A percentile compares a stretch with the other conserved stretches of the same genome.
Evolutionary conservation across 306 rosid genomes (phyloP).

Genomic region (Adenanthera pavonina): DNA sequence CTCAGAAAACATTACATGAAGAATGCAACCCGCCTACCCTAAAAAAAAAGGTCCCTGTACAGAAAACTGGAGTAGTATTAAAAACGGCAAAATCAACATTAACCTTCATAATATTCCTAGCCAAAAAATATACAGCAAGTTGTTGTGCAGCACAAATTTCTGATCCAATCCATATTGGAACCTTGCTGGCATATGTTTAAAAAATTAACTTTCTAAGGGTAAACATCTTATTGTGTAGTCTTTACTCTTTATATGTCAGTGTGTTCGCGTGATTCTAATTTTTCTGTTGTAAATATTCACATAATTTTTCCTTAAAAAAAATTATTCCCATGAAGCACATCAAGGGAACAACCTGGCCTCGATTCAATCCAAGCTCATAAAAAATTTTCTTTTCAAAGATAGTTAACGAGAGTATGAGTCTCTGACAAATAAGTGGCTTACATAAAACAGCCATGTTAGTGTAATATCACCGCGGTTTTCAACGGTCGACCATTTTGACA

Average conservation of each 20-base stretch:
- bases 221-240: not conserved
- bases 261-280: not conserved
- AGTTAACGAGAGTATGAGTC: not conserved
- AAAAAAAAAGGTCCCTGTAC: too few species aligned
- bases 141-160: too few species aligned
- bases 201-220: not conserved
- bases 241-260: too few species aligned
- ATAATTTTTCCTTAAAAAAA: not conserved
- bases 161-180: not conserved
- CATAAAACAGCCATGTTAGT: not conserved
- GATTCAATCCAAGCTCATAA: not conserved
- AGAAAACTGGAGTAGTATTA: too few species aligned
- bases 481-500: not conserved
- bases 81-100: too few species aligned
- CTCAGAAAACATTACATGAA: too few species aligned
- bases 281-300: not conserved
- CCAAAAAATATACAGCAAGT: too few species aligned
- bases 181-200: not conserved
- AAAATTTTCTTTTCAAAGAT: not conserved
- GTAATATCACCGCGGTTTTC: not conserved
- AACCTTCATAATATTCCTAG: too few species aligned
- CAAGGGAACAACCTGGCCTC: not conserved
- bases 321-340: not conserved
- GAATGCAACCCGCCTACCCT: too few species aligned
- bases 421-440: not conserved